Base-by-base conservation (phyloP, 345 rosid genomes). In the Salix suchowensis region DNA sequence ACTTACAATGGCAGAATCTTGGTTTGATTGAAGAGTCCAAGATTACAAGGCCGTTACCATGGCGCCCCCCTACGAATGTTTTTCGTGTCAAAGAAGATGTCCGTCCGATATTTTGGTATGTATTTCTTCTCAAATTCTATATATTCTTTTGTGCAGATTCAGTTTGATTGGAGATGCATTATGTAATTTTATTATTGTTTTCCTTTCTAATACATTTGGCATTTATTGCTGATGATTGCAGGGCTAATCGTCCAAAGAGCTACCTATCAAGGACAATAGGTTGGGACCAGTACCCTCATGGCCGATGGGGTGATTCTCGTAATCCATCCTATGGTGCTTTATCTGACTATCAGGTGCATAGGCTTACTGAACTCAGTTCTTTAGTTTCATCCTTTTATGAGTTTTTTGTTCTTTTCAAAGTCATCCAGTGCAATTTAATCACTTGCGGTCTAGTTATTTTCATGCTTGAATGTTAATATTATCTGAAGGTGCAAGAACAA, bases 241-340 rank as follows among this genome's bases (percentile, higher is more conserved):
- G 99, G 99, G 97, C 99, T 73, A 96, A 93, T 81, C 98, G 98
- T 81, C 99, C 99, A 21, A 93, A 94, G 94, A 96, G 99, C 88
- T 96, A 96, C 82, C 74, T 96, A 72, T 77, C 91, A 48, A 91
- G 99, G 88, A 93, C 99, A 69, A 76, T 84, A 73, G 94, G 92
- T 68, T 96, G 99, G 99, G 97, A 94, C 52, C 96, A 89, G 77
- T 96, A 88, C 76, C 98, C 98, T 46, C 89, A 58, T 70, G 99
- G 98, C 19, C 85, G 95, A 75, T 96, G 99, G 99, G 91, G 93
- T 78, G 98, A 93, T 88, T 86, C 99, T 75, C 77, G 85, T 71
- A 93, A 89, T 82, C 92, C 99, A 76, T 90, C 98, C 18, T 96
- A 93, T 78, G 89, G 98, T 78, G 92, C 90, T 67, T 89, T 93